These are phyloP conservation scores for Aurinia saxatilis DNA, from an alignment of 345 rosid genomes.

Conservation along the genomic window DNA sequence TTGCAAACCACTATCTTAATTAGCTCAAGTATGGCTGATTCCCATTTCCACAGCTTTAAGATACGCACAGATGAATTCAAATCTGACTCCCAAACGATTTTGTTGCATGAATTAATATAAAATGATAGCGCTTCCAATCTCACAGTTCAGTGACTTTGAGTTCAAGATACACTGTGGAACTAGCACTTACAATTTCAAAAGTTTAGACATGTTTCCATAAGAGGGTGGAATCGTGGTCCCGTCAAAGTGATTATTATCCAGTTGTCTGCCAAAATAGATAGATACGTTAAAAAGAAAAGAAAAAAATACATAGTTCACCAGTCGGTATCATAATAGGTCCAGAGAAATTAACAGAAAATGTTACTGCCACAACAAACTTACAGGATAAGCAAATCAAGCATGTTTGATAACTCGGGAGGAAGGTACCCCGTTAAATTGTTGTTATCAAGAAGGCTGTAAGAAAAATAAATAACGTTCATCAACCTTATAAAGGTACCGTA, in stretches of 20 bases:
- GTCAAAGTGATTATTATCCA: constrained; percentile 82
- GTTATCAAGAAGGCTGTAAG: constrained; percentile 84
- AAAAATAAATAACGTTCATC: neutral
- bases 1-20: no score
- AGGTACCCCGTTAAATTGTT: constrained; percentile 80
- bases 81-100: neutral
- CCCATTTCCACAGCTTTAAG: neutral
- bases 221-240: constrained; percentile 70
- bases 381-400: constrained; percentile 77
- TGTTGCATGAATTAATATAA: neutral
- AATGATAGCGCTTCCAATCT: neutral
- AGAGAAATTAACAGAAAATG: neutral
- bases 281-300: neutral
- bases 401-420: constrained; percentile 61
- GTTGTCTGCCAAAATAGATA: constrained; percentile 58
- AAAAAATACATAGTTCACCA: neutral
- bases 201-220: constrained; percentile 62
- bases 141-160: neutral
- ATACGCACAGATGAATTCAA: neutral
- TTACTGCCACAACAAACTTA: constrained; percentile 33
- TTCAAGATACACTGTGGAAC: neutral
- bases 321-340: neutral
- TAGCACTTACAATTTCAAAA: constrained; percentile 80
- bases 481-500: neutral
- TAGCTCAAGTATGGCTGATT: no score